Evolutionary conservation across 2,329 filamentous ascomycete species (phyloP).

Genomic region (Talaromyces islandicus): DNA sequence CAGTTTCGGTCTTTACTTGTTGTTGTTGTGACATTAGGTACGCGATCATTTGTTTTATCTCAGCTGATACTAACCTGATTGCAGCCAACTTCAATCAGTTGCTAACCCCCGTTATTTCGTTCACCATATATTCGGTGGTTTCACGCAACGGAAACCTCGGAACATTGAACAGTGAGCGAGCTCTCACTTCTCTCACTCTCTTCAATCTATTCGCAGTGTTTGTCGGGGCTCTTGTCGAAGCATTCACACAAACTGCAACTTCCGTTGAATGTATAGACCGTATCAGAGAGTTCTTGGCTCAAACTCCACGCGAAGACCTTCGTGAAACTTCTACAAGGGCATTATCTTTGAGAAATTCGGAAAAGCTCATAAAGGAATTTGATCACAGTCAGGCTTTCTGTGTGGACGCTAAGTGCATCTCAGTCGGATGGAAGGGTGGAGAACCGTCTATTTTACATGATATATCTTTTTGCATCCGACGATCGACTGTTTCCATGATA

Average conservation of each 20-base stretch:
- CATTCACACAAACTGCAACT: background rate
- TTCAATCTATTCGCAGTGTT: background rate
- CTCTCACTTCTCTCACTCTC: background rate
- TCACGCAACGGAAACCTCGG: background rate
- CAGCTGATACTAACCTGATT: background rate
- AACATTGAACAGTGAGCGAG: background rate
- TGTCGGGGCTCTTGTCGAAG: background rate
- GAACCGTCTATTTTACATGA: slow-evolving; percentile 3
- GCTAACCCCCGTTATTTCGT: background rate
- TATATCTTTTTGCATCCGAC: slow-evolving; percentile 10
- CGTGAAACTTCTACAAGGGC: background rate
- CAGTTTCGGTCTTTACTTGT: background rate
- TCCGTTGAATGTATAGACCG: background rate
- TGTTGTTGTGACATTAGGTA: background rate
- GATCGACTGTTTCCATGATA: slow-evolving; percentile 13
- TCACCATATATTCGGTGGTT: background rate
- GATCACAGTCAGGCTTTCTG: background rate
- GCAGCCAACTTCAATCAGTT: background rate
- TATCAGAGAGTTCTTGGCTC: background rate
- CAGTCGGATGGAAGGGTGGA: background rate
- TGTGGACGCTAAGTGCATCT: background rate
- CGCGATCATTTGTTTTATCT: background rate
- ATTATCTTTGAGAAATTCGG: too few relatives aligned
- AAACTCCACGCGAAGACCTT: background rate
- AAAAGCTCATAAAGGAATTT: too few relatives aligned